A percentile compares a stretch with the other conserved stretches of the same genome.
Evolutionary conservation across 306 rosid species (phyloP).

Genomic region (Cucurbita ficifolia): DNA sequence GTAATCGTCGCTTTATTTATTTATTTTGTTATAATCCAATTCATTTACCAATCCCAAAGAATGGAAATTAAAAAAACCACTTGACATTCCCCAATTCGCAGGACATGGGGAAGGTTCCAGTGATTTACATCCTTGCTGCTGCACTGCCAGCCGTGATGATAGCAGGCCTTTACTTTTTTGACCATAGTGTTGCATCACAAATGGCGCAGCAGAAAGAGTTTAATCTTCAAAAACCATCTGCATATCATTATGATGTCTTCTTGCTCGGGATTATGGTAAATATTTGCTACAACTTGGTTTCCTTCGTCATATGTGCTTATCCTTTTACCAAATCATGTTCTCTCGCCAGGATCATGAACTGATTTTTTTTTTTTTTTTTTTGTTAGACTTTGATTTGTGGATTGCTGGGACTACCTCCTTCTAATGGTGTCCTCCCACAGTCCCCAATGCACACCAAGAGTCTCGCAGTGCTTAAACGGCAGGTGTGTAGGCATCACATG

Average conservation of each 20-base stretch:
- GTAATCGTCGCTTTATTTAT: not conserved
- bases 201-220: slow-evolving; percentile 84
- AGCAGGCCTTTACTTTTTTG: slow-evolving; percentile 80
- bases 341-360: not conserved
- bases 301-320: not conserved
- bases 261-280: slow-evolving; percentile 62
- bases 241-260: slow-evolving; percentile 71
- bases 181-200: slow-evolving; percentile 79
- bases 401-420: slow-evolving; percentile 83
- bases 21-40: not conserved
- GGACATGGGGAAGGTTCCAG: slow-evolving; percentile 66
- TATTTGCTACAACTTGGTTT: not conserved
- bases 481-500: slow-evolving; percentile 17
- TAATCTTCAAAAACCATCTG: slow-evolving; percentile 76
- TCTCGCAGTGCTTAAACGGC: slow-evolving; percentile 66
- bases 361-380: not conserved
- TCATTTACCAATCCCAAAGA: not conserved
- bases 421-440: slow-evolving; percentile 94
- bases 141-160: slow-evolving; percentile 65
- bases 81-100: slow-evolving; percentile 13
- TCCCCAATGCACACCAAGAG: slow-evolving; percentile 97
- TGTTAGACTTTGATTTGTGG: slow-evolving; percentile 75
- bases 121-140: slow-evolving; percentile 46
- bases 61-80: not conserved
- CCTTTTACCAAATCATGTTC: not conserved